Evolutionary conservation across 2,329 filamentous ascomycete species (phyloP), one percentile per base, ranked within the genome.

Genomic region (Raffaelea ambrosiae): DNA sequence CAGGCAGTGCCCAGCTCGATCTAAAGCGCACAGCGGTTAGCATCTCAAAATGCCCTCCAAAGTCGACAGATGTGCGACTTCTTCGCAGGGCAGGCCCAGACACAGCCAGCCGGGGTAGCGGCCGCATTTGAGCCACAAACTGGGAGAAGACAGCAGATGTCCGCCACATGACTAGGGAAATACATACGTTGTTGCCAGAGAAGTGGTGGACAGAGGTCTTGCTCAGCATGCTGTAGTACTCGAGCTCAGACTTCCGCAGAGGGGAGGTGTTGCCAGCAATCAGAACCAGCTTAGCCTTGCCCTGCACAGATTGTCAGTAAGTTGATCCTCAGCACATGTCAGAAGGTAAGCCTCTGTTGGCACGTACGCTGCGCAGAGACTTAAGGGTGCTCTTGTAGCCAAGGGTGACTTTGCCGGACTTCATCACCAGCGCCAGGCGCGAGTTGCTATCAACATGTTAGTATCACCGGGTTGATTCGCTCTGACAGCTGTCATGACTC

Each of bases 161-260:
- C 46, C 19, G 22, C n/a, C 18, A 21, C 19, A 20, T 5, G 14
- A 10, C 29, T 22, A 16, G 40, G 33, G 19, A 33, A 40, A 40
- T 49, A 88, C 91, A 85, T 84, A 97, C 91, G 83, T 97, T 97
- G 84, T 94, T 95, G 65, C 93, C 93, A 61, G 80, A 80, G 77
- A 96, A 97, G 81, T 98, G 93, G 81, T 97, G 91, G 65, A 97
- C 91, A 58, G 86, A 83, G 63, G 85, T 88, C 84, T 97, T 95
- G 70, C 83, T 84, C 64, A 95, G 73, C 88, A 93, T 93, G 69
- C 81, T 81, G 78, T 90, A 89, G 77, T 88, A 96, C 78, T 96
- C 91, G 56, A 96, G 83, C 80, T 97, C 91, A 65, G 82, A 88
- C 85, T 97, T 98, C 72, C 91, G 84, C 64, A 98, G 87, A 71